Evolutionary conservation across 345 rosid species (phyloP), one percentile per base, ranked within the genome.

Genomic region (Clarkia xantiana): DNA sequence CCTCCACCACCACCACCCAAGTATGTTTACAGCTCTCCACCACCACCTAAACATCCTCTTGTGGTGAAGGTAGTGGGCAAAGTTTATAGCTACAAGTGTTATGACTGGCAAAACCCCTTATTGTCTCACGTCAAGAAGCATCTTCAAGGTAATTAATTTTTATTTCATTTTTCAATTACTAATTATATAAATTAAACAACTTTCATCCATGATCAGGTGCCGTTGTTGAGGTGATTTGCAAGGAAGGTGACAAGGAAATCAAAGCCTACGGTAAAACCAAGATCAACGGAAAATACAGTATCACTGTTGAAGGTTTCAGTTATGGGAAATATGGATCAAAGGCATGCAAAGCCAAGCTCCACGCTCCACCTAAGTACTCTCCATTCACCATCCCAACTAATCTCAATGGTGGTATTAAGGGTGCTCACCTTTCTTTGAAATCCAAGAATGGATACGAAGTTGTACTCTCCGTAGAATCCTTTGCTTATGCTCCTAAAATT

Each of bases 391-490:
- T 68, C 40, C 58, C 69, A 11, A 68, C 73, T 10, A 0, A 40
- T 18, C 22, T 52, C 14, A 72, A 79, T 14, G 0, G 47, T 57
- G 85, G 85, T 10, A 62, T 67, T 18, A 59, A 66, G 53, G 81
- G 85, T 18, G 81, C 77, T 0, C 39, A 56, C 16, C 75, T 79
- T n/a, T 66, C 59, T 12, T 71, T 79, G 49, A 79, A 79, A 60
- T 79, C 85, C 0, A 79, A 79, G 75, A 70, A 64, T 4, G 40
- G 70, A 49, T 47, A 75, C 16, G 81, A 75, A 66, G 75, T 76
- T 47, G 79, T 79, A 29, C 75, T 79, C 50, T 54, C 16, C 0
- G 66, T 49, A 15, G 42, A 64, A 58, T n/a, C 69, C 0, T 68
- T 68, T 49, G 73, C 73, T 52, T 68, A 55, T 53, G 73, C 63